Percentiles rank a stretch among this genome's conserved stretches.
Evolutionary conservation across 768 basidiomycete species (phyloP).

Genomic region (Pleurotus pulmonarius): DNA sequence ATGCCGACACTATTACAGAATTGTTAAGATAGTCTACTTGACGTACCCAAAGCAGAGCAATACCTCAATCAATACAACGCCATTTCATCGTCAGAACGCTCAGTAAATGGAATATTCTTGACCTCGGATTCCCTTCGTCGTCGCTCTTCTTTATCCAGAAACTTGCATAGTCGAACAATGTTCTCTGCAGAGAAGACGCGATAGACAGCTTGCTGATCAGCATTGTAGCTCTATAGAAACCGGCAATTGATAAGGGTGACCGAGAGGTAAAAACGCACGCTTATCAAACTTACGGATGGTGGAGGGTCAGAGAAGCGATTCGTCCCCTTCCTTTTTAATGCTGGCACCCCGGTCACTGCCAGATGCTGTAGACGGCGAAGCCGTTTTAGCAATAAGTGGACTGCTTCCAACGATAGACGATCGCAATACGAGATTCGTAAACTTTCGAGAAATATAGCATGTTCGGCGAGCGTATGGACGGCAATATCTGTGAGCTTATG

Average conservation of each 20-base stretch:
- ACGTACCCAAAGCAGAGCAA: too few species aligned
- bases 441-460: slow-evolving; percentile 65
- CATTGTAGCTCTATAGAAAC: slow-evolving; percentile 51
- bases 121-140: slow-evolving; percentile 57
- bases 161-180: slow-evolving; percentile 55
- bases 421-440: slow-evolving; percentile 88
- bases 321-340: slow-evolving; percentile 66
- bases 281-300: slow-evolving; percentile 48
- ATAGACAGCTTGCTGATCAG: slow-evolving; percentile 65
- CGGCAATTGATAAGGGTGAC: background rate
- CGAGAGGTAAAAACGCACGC: slow-evolving; percentile 2
- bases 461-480: slow-evolving; percentile 73
- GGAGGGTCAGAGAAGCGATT: slow-evolving; percentile 73
- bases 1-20: too few species aligned
- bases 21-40: too few species aligned
- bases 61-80: slow-evolving; percentile 45
- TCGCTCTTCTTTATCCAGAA: slow-evolving; percentile 67
- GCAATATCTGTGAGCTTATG: slow-evolving; percentile 83
- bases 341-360: slow-evolving; percentile 74
- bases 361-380: slow-evolving; percentile 66
- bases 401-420: slow-evolving; percentile 69
- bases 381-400: slow-evolving; percentile 64
- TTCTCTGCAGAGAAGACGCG: slow-evolving; percentile 78
- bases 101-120: slow-evolving; percentile 53
- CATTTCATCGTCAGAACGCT: slow-evolving; percentile 60